phyloP scores from a whole-genome alignment of 2,329 filamentous ascomycete species.

The Fusarium tupiense region DNA sequence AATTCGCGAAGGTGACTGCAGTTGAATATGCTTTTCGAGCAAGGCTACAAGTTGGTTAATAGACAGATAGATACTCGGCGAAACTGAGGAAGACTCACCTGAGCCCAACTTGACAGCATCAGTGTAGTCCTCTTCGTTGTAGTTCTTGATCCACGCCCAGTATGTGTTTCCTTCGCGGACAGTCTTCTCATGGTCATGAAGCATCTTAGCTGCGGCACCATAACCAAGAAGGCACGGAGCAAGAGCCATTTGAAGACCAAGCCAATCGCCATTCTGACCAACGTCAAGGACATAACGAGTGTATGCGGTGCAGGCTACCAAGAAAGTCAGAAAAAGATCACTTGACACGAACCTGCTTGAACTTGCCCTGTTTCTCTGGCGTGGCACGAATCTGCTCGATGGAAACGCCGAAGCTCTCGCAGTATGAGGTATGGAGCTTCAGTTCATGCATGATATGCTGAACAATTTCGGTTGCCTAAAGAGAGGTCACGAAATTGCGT shows the following conservation, averaged over 20 bases:
- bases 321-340: not conserved
- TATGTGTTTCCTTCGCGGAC: conserved; percentile 75
- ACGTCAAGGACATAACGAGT: conserved; percentile 89
- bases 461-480: conserved; percentile 66
- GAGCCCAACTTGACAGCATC: conserved; percentile 76
- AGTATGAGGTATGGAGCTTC: conserved; percentile 83
- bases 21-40: conserved; percentile 77
- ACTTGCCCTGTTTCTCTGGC: conserved; percentile 77
- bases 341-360: not conserved
- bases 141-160: conserved; percentile 92
- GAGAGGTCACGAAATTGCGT: not conserved
- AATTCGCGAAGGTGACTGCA: conserved; percentile 77
- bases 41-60: conserved; percentile 61
- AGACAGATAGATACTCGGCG: too few relatives aligned
- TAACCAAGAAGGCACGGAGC: conserved; percentile 93
- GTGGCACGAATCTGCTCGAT: conserved; percentile 76
- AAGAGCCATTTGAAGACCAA: conserved; percentile 85
- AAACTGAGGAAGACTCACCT: conserved; percentile 58
- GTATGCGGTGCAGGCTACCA: conserved; percentile 79
- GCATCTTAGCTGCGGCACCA: conserved; percentile 77
- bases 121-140: conserved; percentile 81
- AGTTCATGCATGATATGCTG: conserved; percentile 83
- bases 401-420: conserved; percentile 80
- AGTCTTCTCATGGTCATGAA: conserved; percentile 71
- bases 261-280: conserved; percentile 86